Evolutionary conservation across 106 monocot genomes (phyloP), one percentile per base, ranked within the genome.

Genomic region (Dendrobium huoshanense): DNA sequence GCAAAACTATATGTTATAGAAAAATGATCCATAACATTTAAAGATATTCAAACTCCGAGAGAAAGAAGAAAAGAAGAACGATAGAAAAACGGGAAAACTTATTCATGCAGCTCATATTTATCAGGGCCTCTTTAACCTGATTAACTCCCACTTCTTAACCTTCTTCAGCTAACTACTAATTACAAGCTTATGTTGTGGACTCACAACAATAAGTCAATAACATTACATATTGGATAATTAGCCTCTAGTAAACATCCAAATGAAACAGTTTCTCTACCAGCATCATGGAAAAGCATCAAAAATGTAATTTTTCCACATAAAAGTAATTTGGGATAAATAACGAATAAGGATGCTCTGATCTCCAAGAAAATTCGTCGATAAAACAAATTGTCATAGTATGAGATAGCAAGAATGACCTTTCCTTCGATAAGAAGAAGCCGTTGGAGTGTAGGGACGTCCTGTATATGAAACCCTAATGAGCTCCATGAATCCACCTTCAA

Each of bases 391-490:
- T 29, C 18, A 43, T 44, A 19, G 19, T 19, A 42, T 44, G 43
- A 20, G 74, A 44, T 6, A 7, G 18, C 74, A 8, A 76, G 76
- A 49, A 48, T 25, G 8, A 99, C 98, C 91, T 95, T 91, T 74
- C 91, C 89, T 86, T 95, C 98, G 3, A 49, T 90, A 31, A 80
- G 77, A 10, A 93, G 82, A 41, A 99, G 56, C 8, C 70, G 58
- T 1, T 67, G 88, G 43, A 99, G 89, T 59, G 80, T 81, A 4
- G 85, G 86, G 24, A 99, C 82, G 22, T 93, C 91, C 75, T 95
- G 89, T 7, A 90, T 84, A 80, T 95, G 93, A 59, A 99, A 81
- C 9, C 95, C 95, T 19, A 99, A 72, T 18, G 91, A 80, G 41
- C 70, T 78, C 99, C 99, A 99, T 4, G 93, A 95, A 45, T 91